Evolutionary conservation across 129 eudicot genomes (phyloP).

Genomic region (Artemisia annua): DNA sequence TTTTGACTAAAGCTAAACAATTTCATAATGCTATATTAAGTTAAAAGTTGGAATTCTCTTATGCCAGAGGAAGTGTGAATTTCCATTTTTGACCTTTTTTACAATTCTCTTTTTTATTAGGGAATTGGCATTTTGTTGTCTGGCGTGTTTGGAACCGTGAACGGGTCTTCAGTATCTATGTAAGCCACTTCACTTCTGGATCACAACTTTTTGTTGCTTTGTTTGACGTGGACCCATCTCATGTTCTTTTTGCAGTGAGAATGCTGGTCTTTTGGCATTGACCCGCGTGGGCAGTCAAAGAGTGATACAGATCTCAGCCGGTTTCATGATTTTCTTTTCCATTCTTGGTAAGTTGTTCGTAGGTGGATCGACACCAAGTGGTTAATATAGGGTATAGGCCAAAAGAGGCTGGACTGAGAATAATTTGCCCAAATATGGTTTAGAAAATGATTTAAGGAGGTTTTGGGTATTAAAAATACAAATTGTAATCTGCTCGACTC

Average conservation of each 20-base stretch:
- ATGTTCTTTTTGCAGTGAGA: constrained; percentile 47
- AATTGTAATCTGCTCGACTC: no score
- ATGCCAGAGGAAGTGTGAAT: background rate
- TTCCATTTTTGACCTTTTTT: background rate
- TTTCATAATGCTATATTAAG: background rate
- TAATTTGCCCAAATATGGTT: background rate
- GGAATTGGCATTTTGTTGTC: constrained; percentile 69
- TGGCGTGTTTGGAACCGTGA: constrained; percentile 58
- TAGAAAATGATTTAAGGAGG: background rate
- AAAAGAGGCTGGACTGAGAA: background rate
- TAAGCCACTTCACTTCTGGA: constrained; percentile 29
- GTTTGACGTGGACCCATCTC: constrained; percentile 2
- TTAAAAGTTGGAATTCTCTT: background rate
- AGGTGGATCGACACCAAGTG: background rate
- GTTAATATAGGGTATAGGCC: background rate
- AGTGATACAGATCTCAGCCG: constrained; percentile 74
- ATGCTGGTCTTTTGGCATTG: constrained; percentile 75
- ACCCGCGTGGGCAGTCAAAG: constrained; percentile 80
- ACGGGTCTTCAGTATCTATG: constrained; percentile 73
- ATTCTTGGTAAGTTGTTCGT: constrained; percentile 46
- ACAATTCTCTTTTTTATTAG: constrained; percentile 27
- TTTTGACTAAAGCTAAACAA: background rate
- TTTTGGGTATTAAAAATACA: background rate
- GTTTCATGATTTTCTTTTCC: constrained; percentile 72
- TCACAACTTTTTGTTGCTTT: background rate